phyloP scores from a whole-genome alignment of 1,284 basidiomycete genomes.

The Apiotrichum sp. region DNA sequence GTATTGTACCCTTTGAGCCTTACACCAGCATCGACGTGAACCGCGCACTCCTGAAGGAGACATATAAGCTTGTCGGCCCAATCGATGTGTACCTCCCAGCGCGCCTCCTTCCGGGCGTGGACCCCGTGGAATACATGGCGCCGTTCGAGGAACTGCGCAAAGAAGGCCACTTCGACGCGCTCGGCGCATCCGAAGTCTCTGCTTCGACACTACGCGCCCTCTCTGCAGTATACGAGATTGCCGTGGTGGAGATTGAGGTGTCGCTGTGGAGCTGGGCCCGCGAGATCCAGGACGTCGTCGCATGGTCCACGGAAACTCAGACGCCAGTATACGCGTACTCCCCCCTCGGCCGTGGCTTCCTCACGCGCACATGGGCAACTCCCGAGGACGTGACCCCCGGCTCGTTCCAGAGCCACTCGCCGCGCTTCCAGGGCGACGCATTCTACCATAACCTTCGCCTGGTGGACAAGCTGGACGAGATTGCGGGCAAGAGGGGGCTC shows the following conservation, averaged over 20 bases:
- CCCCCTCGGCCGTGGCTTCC: conserved; percentile 58
- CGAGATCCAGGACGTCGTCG: conserved; percentile 46
- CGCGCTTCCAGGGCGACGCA: conserved; percentile 48
- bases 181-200: conserved; percentile 31
- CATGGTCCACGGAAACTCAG: conserved; percentile 49
- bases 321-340: conserved; percentile 57
- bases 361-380: conserved; percentile 53
- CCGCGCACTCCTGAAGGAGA: conserved; percentile 46
- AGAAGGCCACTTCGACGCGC: conserved; percentile 30
- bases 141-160: conserved; percentile 21
- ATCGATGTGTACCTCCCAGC: conserved; percentile 50
- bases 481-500: conserved; percentile 53
- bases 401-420: conserved; percentile 22
- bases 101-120: conserved; percentile 6
- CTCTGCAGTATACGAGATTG: conserved; percentile 27
- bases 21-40: conserved; percentile 46
- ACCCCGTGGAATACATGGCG: conserved; percentile 8
- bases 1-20: neutral
- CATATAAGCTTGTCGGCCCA: conserved; percentile 46
- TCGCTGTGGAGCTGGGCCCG: conserved; percentile 53
- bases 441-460: conserved; percentile 56
- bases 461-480: conserved; percentile 50
- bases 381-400: conserved; percentile 53
- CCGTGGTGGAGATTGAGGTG: conserved; percentile 54
- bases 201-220: conserved; percentile 7